Percentiles rank a stretch among this genome's conserved stretches.
phyloP scores from a whole-genome alignment of 148 eudicot species.

The Chenopodium quinoa region DNA sequence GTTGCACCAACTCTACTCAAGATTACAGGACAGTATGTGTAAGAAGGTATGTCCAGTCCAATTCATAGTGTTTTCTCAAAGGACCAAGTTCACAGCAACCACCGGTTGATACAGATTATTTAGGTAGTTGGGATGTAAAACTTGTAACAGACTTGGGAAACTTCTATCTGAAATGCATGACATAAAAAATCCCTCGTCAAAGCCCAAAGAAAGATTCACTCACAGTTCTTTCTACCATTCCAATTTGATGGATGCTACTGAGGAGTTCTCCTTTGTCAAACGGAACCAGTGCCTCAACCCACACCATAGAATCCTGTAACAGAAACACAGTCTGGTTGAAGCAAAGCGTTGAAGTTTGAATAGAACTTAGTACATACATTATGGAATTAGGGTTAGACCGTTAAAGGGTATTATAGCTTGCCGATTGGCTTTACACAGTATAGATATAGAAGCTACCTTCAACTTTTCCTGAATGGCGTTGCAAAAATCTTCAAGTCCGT shows the following conservation, averaged over 20 bases:
- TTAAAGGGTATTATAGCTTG: not conserved
- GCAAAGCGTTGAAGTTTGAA: constrained; percentile 1
- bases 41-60: not conserved
- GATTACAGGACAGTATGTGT: not conserved
- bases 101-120: not conserved
- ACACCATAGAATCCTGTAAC: constrained; percentile 85
- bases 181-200: not conserved
- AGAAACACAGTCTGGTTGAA: not conserved
- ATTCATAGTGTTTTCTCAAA: not conserved
- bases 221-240: constrained; percentile 84
- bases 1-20: not conserved
- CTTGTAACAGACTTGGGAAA: not conserved
- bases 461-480: constrained; percentile 74
- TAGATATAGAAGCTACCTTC: constrained; percentile 46
- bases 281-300: constrained; percentile 94
- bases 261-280: constrained; percentile 92
- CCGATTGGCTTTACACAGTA: not conserved
- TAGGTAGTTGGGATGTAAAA: not conserved
- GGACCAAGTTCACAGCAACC: not conserved
- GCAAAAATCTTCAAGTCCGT: constrained; percentile 80
- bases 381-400: not conserved
- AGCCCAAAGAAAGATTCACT: constrained; percentile 29
- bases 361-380: not conserved
- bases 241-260: constrained; percentile 76
- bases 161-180: not conserved